Base-by-base conservation (phyloP, 352 stramenopile genomes). In the Pythium phragmiticola region DNA sequence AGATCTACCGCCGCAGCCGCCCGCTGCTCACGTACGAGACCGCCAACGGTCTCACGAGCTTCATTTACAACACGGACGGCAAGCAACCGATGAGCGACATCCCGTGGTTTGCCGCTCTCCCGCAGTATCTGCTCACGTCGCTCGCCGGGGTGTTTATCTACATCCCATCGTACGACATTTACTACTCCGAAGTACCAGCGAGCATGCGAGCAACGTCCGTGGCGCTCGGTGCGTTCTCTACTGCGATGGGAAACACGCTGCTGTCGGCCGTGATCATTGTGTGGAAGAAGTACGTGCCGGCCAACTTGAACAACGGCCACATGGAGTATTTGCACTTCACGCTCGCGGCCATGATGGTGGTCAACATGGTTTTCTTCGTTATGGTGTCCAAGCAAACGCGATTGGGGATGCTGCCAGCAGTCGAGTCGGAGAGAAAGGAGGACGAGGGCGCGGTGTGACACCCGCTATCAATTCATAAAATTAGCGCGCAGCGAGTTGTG, bases 301-400 rank as follows among this genome's bases (percentile, higher is more conserved):
- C 37, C n/a, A 59, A 88, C 70, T 59, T 89, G 54, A 89, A 89
- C 69, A 66, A 85, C 2, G 71, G 72, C 63, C 60, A 88, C 68
- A 61, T 89, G 34, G 80, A 89, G 75, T 87, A 88, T 69, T 84
- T 89, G 76, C 85, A 87, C 66, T 89, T 84, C 68, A 72, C 69
- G 1, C 69, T 88, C 42, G 78, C 65, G 5, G 63, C 45, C 21
- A 62, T 87, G 33, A 79, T 72, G 23, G 33, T 84, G n/a, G 61
- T 87, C 41, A 89, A 87, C 70, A 63, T 85, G 59, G 26, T 83
- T 43, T 66, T 68, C 17, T 89, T 82, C 64, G 60, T 80, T 14
- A 41, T 70, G 36, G 68, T 76, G 36, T 88, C 87, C 72, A 63
- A 62, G 28, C 76, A 80, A 62, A 84, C 87, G 77, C 67, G 85